Conservation (phyloP, 176 grass and related monocot genomes). For the Poa pratensis region DNA sequence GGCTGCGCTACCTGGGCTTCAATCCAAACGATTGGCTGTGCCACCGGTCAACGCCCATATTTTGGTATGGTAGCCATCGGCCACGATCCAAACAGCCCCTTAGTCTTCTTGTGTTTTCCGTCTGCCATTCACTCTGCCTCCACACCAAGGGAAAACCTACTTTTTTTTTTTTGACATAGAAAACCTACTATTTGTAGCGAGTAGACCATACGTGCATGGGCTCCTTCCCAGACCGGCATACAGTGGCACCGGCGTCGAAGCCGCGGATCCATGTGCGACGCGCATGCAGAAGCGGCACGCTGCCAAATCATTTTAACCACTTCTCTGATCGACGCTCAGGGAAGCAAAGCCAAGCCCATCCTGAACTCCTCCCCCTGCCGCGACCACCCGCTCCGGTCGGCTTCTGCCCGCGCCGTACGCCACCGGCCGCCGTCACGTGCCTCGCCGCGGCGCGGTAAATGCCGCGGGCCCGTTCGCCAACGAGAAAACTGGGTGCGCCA, state of each 20-base stretch:
- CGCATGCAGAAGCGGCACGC: neutral
- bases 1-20: too few species aligned
- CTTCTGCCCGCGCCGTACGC: too few species aligned
- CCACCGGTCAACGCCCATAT: too few species aligned
- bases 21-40: too few species aligned
- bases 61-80: too few species aligned
- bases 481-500: slow-evolving; percentile 2
- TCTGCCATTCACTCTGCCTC: too few species aligned
- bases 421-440: slow-evolving; percentile 38
- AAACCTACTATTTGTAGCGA: neutral
- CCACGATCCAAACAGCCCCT: too few species aligned
- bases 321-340: too few species aligned
- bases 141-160: too few species aligned
- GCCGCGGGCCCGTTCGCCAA: neutral
- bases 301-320: neutral
- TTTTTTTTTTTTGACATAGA: too few species aligned
- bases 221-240: neutral
- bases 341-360: neutral
- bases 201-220: neutral
- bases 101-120: neutral
- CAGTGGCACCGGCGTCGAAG: neutral
- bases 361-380: neutral
- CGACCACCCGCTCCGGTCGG: neutral
- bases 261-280: slow-evolving; percentile 27
- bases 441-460: slow-evolving; percentile 37